Base-by-base conservation (phyloP, 306 rosid genomes). In the Vachellia pachyceras region DNA sequence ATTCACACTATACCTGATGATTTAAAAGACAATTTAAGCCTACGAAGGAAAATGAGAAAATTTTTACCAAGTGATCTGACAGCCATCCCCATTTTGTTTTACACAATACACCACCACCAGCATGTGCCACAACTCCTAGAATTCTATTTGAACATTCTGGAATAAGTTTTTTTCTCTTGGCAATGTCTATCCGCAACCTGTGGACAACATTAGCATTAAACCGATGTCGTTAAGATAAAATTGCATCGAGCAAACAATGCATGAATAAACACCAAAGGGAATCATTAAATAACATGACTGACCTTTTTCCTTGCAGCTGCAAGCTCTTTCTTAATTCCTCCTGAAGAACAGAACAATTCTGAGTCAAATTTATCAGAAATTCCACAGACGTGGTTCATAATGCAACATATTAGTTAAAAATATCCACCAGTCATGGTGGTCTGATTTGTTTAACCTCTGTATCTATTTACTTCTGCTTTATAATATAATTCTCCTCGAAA, bases 91-190 rank as follows among this genome's bases (percentile, higher is more conserved):
- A 77, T 79, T 17, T 33, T 33, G 63, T 79, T 60, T 5, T 63
- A 69, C 58, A 70, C 64, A 66, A 72, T 36, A 23, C 45, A 72
- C 78, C 69, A 14, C 22, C 73, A 72, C 78, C 69, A n/a, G 33
- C 76, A 70, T 13, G 47, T 10, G 67, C 61, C 84, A 25, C 66
- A 14, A 72, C 76, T 44, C 66, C 47, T n/a, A 11, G 76, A 67
- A 68, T 77, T 58, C 91, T 88, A 85, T 18, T 83, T 72, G 86
- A 82, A 82, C 85, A 82, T 76, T 77, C 72, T 82, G 52, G 81
- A 76, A 18, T 82, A 82, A 39, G 85, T 71, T 40, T 69, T 82
- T n/a, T 76, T 82, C 63, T 82, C 85, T 55, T 45, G 78, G 47
- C 77, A 73, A 70, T 17, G 85, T 60, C 78, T 69, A 69, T 76